Base-by-base conservation (phyloP, 1,139 yeast species). In the Lodderomyces orthopsilosis region DNA sequence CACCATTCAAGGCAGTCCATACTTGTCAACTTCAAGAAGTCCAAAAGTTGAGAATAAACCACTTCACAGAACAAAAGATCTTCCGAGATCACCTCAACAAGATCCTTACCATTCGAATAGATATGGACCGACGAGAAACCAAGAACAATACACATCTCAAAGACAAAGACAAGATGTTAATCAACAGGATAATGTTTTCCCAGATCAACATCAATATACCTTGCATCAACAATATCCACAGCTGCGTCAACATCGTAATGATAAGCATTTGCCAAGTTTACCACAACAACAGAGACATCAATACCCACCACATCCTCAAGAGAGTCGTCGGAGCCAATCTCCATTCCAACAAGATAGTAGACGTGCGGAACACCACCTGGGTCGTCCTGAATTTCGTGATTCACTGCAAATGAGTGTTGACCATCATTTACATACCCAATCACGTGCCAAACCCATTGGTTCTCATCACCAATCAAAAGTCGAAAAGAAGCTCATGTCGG, bases 401-500 rank as follows among this genome's bases (percentile, higher is more conserved):
- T 41, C 45, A 14, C 49, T 46, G 9, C 24, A 21, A 21, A 22
- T 9, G 9, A 19, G 17, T n/a, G 26, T 6, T 6, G 5, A 34
- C 3, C 21, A 34, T 7, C 26, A 12, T 22, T 36, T 41, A 26
- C 47, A 34, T 17, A 39, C 34, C 6, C 41, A 35, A 24, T 15
- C 33, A 13, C 33, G 15, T 14, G 30, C 39, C 6, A 41, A 41
- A 26, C 37, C 35, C 12, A 28, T 6, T 40, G 34, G 34, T 6
- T 15, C 34, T 30, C 19, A 40, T 28, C 24, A 28, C 21, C 34
- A 34, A 21, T 10, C 8, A 9, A 22, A 15, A 39, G 37, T 36
- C 38, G 42, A 35, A 40, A 41, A 37, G 33, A 37, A 23, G 15
- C 41, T 46, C 8, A 45, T 47, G n/a, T 46, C 54, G 3, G 52